Conservation (phyloP, 306 rosid species). For the Senna siamea region DNA sequence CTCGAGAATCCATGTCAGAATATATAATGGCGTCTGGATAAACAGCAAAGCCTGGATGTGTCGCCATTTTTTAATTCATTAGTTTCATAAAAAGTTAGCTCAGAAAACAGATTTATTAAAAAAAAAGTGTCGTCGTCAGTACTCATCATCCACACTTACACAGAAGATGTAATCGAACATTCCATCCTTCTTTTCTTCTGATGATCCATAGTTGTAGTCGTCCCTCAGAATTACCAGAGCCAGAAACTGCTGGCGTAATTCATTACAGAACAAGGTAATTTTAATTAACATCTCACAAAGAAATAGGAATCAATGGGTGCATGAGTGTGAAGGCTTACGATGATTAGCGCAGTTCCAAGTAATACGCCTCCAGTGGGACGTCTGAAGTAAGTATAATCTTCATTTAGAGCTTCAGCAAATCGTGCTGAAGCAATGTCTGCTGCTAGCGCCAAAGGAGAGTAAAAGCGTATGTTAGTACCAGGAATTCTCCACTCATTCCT, state of each 20-base stretch:
- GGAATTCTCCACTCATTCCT: constrained; percentile 13
- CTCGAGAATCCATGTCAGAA: neutral
- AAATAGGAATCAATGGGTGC: too few species aligned
- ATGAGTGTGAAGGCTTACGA: too few species aligned
- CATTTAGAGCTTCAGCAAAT: neutral
- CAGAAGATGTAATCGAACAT: neutral
- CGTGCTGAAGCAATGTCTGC: neutral
- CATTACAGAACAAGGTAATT: too few species aligned
- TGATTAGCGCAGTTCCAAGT: neutral
- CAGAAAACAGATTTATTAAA: too few species aligned
- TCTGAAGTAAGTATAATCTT: constrained; percentile 4
- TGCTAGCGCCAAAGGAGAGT: neutral
- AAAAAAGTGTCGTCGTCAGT: too few species aligned
- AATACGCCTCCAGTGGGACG: constrained; percentile 2
- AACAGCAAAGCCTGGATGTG: neutral
- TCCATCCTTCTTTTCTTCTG: neutral
- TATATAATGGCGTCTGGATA: neutral
- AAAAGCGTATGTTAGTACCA: neutral
- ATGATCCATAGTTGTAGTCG: neutral
- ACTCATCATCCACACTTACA: neutral
- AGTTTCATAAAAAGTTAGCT: too few species aligned
- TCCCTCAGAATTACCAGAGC: constrained; percentile 1
- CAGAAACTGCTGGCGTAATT: constrained; percentile 4
- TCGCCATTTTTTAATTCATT: too few species aligned
- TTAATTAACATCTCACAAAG: too few species aligned